Evolutionary conservation across 1,139 yeast species (phyloP), one percentile per base, ranked within the genome.

Genomic region (Groenewaldozyma sp.): DNA sequence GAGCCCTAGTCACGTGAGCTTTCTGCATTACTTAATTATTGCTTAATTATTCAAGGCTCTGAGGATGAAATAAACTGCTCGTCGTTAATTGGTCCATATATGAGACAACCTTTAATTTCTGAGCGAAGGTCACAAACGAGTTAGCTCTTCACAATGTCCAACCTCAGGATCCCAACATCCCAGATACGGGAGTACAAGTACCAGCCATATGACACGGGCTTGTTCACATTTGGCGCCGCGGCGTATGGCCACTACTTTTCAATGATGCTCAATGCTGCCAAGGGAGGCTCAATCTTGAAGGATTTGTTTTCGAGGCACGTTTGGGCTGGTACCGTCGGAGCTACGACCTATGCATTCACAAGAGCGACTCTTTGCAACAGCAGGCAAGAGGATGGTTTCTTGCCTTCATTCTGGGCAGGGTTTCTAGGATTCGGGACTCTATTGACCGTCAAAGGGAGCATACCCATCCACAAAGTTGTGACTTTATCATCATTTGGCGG

Each of bases 331-430:
- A 29, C 33, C 20, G 33, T 29, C 13, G 33, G 33, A 7, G 33
- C 33, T 5, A 29, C 33, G n/a, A 29, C 33, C 17, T 29, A 29
- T 29, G 33, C 33, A 29, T 29, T 29, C 33, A 29, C 33, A 16
- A 29, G 33, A 29, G 33, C 33, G 5, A 16, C 33, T 29, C 6
- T 14, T 4, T 29, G 33, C 17, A 29, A 29, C 18, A 16, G 5
- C 7, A 7, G 22, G n/a, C 33, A 29, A n/a, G 33, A 29, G 22
- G 33, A 29, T 18, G 33, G 33, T 5, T 29, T 29, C 22, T 6
- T 29, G 5, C 33, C 33, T 29, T 29, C 33, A 18, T 29, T 29
- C 18, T 16, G 10, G 22, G 33, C 33, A 5, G 33, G 33, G 10
- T 29, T 29, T 18, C 17, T 29, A n/a, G 33, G 33, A 18, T 29